A percentile compares a stretch with the other conserved stretches of the same genome.
These are phyloP conservation scores for Stephania yunnanensis DNA, from an alignment of 164 flowering plant species.

Conservation along the genomic window DNA sequence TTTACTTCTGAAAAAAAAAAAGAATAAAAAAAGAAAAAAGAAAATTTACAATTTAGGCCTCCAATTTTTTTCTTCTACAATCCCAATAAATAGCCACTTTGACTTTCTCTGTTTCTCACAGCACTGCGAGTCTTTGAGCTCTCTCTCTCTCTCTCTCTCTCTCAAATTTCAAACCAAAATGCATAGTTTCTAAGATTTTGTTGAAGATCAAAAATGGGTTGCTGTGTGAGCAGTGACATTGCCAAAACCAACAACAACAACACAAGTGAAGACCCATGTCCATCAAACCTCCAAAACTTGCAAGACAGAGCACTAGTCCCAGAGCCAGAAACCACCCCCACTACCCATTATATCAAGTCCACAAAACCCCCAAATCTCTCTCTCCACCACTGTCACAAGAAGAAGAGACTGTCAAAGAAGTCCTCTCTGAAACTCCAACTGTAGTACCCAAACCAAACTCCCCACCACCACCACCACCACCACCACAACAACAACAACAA, in stretches of 20 bases:
- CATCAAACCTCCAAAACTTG: neutral
- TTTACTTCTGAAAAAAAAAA: too few species aligned
- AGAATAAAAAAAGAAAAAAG: too few species aligned
- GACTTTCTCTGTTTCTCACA: neutral
- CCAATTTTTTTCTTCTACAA: neutral
- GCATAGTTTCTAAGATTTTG: neutral
- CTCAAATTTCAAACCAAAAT: neutral
- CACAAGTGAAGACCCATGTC: neutral
- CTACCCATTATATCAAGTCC: neutral
- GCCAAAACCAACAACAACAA: neutral
- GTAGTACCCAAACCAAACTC: neutral
- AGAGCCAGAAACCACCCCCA: slow-evolving; percentile 1
- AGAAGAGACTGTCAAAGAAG: slow-evolving; percentile 65
- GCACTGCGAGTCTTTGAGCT: neutral
- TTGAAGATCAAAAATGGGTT: slow-evolving; percentile 28
- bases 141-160: neutral
- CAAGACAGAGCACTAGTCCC: neutral
- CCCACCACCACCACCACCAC: neutral
- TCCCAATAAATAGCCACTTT: neutral
- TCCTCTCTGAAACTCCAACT: slow-evolving; percentile 47
- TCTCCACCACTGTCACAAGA: slow-evolving; percentile 16
- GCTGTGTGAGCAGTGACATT: slow-evolving; percentile 27
- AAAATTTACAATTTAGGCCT: too few species aligned
- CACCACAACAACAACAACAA: slow-evolving; percentile 4
- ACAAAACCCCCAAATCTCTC: neutral